These are phyloP conservation scores for Arctium minus DNA, from an alignment of 129 eudicot genomes.

Conservation along the genomic window DNA sequence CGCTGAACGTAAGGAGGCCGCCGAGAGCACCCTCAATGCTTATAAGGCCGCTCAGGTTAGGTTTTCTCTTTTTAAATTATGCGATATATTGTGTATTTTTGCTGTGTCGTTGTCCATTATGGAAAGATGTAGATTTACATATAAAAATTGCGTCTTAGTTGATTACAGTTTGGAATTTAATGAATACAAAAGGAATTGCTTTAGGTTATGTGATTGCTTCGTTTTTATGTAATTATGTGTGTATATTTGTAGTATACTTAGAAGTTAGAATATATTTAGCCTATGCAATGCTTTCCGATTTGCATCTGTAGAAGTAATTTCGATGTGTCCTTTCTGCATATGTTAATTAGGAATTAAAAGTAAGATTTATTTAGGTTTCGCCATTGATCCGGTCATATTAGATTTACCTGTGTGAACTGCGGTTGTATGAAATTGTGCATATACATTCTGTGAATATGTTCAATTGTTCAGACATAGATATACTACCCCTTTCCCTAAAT, in stretches of 20 bases:
- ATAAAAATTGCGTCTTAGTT: not conserved
- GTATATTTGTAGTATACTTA: not conserved
- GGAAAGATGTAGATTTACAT: not conserved
- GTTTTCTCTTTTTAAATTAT: not conserved
- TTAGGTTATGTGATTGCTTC: not conserved
- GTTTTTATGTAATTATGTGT: not conserved
- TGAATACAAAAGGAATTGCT: not conserved
- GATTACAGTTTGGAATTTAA: not conserved
- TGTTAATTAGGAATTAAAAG: not conserved
- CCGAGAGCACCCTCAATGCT: slow-evolving; percentile 78
- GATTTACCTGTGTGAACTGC: not conserved
- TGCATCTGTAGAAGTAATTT: not conserved
- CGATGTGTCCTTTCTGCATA: not conserved
- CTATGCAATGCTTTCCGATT: not conserved
- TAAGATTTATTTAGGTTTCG: not conserved
- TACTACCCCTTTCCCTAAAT: not conserved
- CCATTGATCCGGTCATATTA: not conserved
- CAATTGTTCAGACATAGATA: not conserved
- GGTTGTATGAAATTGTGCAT: not conserved
- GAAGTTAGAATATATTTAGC: not conserved
- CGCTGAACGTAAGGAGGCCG: slow-evolving; percentile 68
- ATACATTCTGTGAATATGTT: not conserved
- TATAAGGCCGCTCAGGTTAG: slow-evolving; percentile 82
- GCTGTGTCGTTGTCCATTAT: not conserved
- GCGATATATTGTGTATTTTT: not conserved